phyloP scores from a whole-genome alignment of 1,284 basidiomycete species.

The Takashimella tepidaria region DNA sequence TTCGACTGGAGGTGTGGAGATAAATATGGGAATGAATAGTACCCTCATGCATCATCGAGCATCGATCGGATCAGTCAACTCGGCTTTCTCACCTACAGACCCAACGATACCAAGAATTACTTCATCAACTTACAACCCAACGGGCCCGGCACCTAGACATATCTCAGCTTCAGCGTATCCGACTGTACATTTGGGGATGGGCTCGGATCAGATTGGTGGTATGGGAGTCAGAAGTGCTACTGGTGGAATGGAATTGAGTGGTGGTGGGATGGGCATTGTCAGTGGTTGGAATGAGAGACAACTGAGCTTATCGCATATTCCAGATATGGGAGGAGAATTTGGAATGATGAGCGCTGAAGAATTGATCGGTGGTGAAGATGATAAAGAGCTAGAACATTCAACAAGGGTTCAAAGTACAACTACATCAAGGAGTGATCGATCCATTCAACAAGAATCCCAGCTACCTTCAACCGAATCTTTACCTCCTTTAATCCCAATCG shows the following conservation, averaged over 20 bases:
- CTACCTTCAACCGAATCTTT: neutral
- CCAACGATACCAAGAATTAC: neutral
- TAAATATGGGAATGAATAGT: neutral
- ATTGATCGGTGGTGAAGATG: neutral
- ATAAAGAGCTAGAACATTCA: no score
- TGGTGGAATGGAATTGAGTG: no score
- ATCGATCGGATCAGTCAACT: neutral
- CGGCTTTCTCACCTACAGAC: neutral
- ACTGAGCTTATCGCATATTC: neutral
- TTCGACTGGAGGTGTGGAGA: neutral
- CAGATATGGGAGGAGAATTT: neutral
- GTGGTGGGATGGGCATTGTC: no score
- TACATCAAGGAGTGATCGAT: neutral
- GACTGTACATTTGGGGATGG: no score
- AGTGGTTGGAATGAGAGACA: neutral
- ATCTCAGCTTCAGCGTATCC: neutral
- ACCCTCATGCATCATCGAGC: neutral
- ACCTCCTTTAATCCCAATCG: no score
- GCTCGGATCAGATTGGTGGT: no score
- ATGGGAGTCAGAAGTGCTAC: no score
- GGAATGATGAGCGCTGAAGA: neutral
- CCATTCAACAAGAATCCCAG: neutral
- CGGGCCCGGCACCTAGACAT: neutral
- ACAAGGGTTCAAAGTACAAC: neutral
- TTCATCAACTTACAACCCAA: neutral